Conservation (phyloP, 2,329 filamentous ascomycete genomes). For the Nemania serpens region DNA sequence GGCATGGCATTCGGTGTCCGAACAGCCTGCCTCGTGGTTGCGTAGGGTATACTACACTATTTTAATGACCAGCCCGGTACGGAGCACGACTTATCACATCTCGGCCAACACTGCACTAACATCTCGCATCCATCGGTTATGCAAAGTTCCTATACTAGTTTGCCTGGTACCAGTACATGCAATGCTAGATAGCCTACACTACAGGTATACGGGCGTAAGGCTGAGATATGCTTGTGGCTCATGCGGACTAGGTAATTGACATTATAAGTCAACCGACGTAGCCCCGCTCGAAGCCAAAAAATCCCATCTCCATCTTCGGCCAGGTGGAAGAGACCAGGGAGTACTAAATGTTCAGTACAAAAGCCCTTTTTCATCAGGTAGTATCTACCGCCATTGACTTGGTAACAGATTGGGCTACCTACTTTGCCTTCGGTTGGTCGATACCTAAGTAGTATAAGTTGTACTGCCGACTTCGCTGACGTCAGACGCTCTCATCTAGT, state of each 20-base stretch:
- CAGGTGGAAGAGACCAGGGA: not conserved
- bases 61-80: not conserved
- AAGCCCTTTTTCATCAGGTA: not conserved
- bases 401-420: not conserved
- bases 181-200: no score
- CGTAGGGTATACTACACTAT: not conserved
- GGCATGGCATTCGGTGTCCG: constrained; percentile 23
- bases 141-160: not conserved
- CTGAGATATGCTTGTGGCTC: constrained; percentile 15
- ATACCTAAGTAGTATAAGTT: no score
- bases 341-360: not conserved
- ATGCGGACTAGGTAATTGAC: constrained; percentile 15
- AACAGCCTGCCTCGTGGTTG: not conserved
- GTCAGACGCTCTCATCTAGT: not conserved
- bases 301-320: not conserved
- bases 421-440: not conserved
- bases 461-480: constrained; percentile 3
- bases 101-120: constrained; percentile 13
- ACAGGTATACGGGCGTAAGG: constrained; percentile 1
- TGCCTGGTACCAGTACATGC: no score
- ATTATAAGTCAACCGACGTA: constrained; percentile 11
- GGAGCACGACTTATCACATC: constrained; percentile 6
- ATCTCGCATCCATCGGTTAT: constrained; percentile 1
- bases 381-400: not conserved
- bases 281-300: constrained; percentile 5